These are phyloP conservation scores for Magnolia kwangsiensis DNA, from an alignment of 164 flowering plant genomes.

Conservation along the genomic window DNA sequence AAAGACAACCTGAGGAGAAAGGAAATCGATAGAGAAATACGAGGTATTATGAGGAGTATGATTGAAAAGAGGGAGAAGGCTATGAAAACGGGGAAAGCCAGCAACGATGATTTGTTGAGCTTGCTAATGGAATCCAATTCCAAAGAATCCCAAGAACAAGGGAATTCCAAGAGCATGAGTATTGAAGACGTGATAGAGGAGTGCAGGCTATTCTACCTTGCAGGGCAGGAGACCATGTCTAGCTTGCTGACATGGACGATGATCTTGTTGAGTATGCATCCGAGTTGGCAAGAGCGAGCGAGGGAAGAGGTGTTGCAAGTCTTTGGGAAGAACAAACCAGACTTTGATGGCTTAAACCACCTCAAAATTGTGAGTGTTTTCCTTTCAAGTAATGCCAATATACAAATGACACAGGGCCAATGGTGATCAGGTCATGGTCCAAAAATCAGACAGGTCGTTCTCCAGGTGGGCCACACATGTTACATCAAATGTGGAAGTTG, in stretches of 20 bases:
- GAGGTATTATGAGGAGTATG: neutral
- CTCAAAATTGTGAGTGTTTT: neutral
- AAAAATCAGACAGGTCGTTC: too few relatives aligned
- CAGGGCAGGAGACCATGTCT: conserved; percentile 49
- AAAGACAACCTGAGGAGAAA: conserved; percentile 4
- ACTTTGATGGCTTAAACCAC: conserved; percentile 24
- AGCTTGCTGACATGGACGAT: conserved; percentile 42
- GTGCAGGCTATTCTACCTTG: conserved; percentile 46
- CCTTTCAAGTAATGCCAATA: neutral
- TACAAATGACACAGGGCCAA: too few relatives aligned
- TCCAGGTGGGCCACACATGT: too few relatives aligned
- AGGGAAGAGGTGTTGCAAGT: conserved; percentile 41
- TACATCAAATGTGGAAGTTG: too few relatives aligned
- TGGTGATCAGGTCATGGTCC: too few relatives aligned
- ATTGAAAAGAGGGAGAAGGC: conserved; percentile 9
- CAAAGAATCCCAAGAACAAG: conserved; percentile 2
- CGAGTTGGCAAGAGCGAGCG: conserved; percentile 44
- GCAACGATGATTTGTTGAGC: conserved; percentile 10
- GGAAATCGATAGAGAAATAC: conserved; percentile 8
- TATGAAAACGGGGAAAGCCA: conserved; percentile 5
- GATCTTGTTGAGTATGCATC: conserved; percentile 36
- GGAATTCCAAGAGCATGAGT: conserved; percentile 1
- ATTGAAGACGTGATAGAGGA: conserved; percentile 5
- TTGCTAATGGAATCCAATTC: conserved; percentile 10
- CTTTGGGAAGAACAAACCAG: conserved; percentile 23